Base-by-base conservation (phyloP, 805 yeast genomes). In the Sugiyamaella chiloensis region DNA sequence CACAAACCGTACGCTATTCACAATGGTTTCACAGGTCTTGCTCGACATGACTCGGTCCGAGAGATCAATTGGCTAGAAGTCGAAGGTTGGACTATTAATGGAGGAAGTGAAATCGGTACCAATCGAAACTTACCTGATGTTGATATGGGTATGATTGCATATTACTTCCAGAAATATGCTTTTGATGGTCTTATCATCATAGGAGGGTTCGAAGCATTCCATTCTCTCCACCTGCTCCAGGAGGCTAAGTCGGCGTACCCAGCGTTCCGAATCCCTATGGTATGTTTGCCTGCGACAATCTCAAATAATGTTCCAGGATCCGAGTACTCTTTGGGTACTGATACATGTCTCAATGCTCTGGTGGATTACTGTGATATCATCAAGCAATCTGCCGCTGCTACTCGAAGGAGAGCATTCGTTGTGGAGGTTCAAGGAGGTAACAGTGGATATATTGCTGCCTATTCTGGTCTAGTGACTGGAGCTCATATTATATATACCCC, bases 281-380 rank as follows among this genome's bases (percentile, higher is more conserved):
- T 87, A 35, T 80, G 87, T 58, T 76, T 93, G 56, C 99, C 99
- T 8, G 91, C 98, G 2, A 93, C 99, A 2, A 87, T 93, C 55
- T 89, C 97, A 14, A 93, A 93, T 71, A 93, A 93, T 60, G 98
- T 93, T 42, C 99, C 99, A n/a, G 99, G 99, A 51, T 85, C 98
- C 1, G 97, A 93, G 68, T 89, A 89, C 68, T 89, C 97, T 0
- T 70, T 93, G 50, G 99, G 99, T 50, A 76, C 89, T 9, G 99
- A 93, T 66, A 93, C 99, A 8, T 95, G 99, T 73, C 73, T 93
- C 73, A 93, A 93, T 69, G 73, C 93, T 7, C 75, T 93, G 60
- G 88, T 89, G 53, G 81, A 85, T 49, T 93, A 93, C 73, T 91
- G 98, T 71, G 99, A 93, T 67, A 88, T 87, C 21, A 84, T 93